Evolutionary conservation across 345 rosid species (phyloP), one percentile per base, ranked within the genome.

Genomic region (Angophora floribunda): DNA sequence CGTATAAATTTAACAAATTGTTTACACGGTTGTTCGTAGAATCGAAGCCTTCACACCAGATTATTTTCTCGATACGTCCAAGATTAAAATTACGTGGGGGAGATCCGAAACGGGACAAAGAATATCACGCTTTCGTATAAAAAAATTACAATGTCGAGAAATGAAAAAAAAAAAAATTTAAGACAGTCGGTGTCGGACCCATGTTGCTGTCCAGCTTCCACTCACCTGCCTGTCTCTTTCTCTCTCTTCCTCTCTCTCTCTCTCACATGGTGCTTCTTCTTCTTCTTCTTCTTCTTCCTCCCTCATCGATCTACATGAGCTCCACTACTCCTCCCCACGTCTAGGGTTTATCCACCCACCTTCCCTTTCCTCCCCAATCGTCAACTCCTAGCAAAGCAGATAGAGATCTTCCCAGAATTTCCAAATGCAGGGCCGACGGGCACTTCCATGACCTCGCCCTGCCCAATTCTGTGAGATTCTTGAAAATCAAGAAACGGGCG

Each of bases 171-270:
- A 24, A 1, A 26, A 44, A 47, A 36, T 19, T 86, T 22, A 13
- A 17, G 67, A 51, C 86, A 15, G 89, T 88, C 87, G 80, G 87
- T 84, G 89, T 36, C 28, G 49, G 49, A 19, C 7, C 84, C 84
- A 75, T 5, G 49, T 41, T 75, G 84, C 84, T 75, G 36, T 63
- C 49, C 84, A 75, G 84, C 84, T 75, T 41, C 49, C 84, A 19
- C 84, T 41, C 49, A 19, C 84, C 86, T 55, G 86, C 45, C 61
- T 26, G 0, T 17, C 78, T 53, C 79, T 24, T 78, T 21, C 79
- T 65, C 52, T 59, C 89, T 67, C 89, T 85, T 21, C 21, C 61
- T 57, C 89, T 89, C 85, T 85, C 61, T 57, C 89, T 89, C 85
- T 85, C 75, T 78, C 65, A 6, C 32, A 49, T 30, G 45, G 52